phyloP scores from a whole-genome alignment of 306 rosid species.

The Glycine soja region DNA sequence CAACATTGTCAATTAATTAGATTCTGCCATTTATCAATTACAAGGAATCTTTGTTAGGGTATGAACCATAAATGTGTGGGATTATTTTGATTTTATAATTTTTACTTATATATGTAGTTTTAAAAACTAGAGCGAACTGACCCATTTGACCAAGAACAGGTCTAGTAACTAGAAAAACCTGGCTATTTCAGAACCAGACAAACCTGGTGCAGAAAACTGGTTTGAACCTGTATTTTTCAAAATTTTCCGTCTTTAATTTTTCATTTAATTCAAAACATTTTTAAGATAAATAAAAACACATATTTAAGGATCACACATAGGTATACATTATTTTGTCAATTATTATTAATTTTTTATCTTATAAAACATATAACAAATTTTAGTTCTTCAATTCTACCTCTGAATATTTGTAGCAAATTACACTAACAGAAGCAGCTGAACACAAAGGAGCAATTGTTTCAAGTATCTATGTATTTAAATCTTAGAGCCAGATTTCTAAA shows the following conservation, averaged over 20 bases:
- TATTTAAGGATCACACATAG: neutral
- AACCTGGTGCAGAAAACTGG: neutral
- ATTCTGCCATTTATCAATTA: too few species aligned
- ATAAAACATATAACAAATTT: neutral
- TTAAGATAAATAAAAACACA: neutral
- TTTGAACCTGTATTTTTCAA: neutral
- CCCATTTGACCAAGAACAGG: neutral
- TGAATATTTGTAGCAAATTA: neutral
- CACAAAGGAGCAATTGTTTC: conserved; percentile 9
- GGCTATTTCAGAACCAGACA: neutral
- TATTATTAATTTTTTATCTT: neutral
- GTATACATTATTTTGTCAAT: neutral
- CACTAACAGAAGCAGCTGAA: conserved; percentile 14
- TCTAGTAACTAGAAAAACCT: neutral
- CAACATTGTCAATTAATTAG: too few species aligned
- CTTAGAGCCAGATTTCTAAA: conserved; percentile 9
- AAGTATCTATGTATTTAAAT: conserved; percentile 35
- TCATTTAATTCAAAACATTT: neutral
- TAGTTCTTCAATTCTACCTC: neutral
- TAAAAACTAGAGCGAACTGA: neutral
- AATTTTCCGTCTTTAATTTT: neutral
- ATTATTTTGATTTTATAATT: conserved; percentile 31
- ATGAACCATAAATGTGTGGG: conserved; percentile 22
- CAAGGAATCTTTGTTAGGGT: conserved; percentile 10
- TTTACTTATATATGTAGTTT: neutral